A percentile compares a stretch with the other conserved stretches of the same genome.
Conservation (phyloP, 495 filamentous ascomycete genomes). For the Aspergillus asperescens region DNA sequence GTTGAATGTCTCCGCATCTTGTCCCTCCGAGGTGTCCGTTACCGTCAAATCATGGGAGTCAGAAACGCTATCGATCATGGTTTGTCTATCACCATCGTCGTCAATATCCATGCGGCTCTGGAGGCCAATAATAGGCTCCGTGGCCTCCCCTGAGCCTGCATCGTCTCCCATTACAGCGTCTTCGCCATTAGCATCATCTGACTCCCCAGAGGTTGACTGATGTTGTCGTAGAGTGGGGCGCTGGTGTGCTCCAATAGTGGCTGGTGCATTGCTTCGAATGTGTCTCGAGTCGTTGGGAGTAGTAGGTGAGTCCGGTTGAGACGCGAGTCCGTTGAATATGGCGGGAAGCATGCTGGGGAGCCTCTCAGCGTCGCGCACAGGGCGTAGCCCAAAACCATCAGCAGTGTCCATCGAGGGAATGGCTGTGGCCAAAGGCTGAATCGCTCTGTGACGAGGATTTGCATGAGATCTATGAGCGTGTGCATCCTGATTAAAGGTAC, state of each 20-base stretch:
- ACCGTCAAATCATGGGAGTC: slow-evolving; percentile 68
- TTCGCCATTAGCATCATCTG: slow-evolving; percentile 80
- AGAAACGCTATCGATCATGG: slow-evolving; percentile 71
- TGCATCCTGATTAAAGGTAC: slow-evolving; percentile 54
- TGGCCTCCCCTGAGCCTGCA: slow-evolving; percentile 52
- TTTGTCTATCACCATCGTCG: slow-evolving; percentile 66
- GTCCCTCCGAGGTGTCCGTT: slow-evolving; percentile 73
- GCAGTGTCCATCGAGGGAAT: slow-evolving; percentile 67
- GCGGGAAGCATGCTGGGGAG: slow-evolving; percentile 79
- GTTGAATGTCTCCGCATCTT: slow-evolving; percentile 86
- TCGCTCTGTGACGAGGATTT: slow-evolving; percentile 46
- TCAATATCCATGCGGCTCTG: slow-evolving; percentile 73
- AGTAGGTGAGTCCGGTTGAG: slow-evolving; percentile 89
- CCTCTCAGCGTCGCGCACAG: slow-evolving; percentile 80
- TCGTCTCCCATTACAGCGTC: slow-evolving; percentile 64
- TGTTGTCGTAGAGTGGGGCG: slow-evolving; percentile 84
- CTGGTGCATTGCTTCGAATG: slow-evolving; percentile 43
- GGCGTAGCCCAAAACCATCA: slow-evolving; percentile 70
- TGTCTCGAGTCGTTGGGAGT: slow-evolving; percentile 71
- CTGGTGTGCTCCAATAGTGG: slow-evolving; percentile 38
- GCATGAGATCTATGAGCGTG: slow-evolving; percentile 41
- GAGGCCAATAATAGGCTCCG: slow-evolving; percentile 72
- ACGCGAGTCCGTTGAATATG: slow-evolving; percentile 63
- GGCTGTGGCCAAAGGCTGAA: slow-evolving; percentile 64
- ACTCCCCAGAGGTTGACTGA: slow-evolving; percentile 78